A percentile compares a stretch with the other conserved stretches of the same genome.
Evolutionary conservation across 768 basidiomycete species (phyloP).

Genomic region (Auriscalpium vulgare): DNA sequence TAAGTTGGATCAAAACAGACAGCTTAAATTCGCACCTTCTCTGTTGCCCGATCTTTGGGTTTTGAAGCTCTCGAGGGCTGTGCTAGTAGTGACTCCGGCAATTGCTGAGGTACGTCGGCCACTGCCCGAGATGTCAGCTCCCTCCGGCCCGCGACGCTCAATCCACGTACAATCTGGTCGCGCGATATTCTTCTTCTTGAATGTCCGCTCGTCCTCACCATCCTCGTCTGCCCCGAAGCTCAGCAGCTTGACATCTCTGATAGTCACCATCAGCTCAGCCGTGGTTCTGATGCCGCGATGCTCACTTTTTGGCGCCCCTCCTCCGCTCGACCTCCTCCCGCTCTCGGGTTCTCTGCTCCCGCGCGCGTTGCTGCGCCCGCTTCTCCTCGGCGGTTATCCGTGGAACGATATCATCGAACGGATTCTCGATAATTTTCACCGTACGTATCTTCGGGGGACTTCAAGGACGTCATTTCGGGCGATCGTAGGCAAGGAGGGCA

Average conservation of each 20-base stretch:
- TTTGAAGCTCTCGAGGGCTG: background rate
- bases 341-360: slow-evolving; percentile 66
- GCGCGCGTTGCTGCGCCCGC: slow-evolving; percentile 73
- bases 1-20: too few relatives aligned
- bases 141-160: background rate
- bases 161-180: slow-evolving; percentile 70
- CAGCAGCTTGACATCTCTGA: slow-evolving; percentile 80
- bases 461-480: background rate
- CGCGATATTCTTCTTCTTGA: slow-evolving; percentile 77
- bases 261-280: background rate
- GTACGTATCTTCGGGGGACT: slow-evolving; percentile 90
- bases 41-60: slow-evolving; percentile 8
- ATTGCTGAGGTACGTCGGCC: slow-evolving; percentile 25
- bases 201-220: slow-evolving; percentile 45
- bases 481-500: background rate
- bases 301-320: slow-evolving; percentile 77
- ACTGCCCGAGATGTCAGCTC: slow-evolving; percentile 18
- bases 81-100: background rate
- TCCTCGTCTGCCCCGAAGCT: slow-evolving; percentile 81
- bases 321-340: slow-evolving; percentile 67
- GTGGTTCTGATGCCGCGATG: too few relatives aligned
- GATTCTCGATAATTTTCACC: slow-evolving; percentile 83
- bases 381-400: slow-evolving; percentile 94
- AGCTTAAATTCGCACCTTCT: too few relatives aligned
- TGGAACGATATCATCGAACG: slow-evolving; percentile 91